These are phyloP conservation scores for Zymoseptoria tritici DNA, from an alignment of 2,329 filamentous ascomycete species.

Conservation along the genomic window DNA sequence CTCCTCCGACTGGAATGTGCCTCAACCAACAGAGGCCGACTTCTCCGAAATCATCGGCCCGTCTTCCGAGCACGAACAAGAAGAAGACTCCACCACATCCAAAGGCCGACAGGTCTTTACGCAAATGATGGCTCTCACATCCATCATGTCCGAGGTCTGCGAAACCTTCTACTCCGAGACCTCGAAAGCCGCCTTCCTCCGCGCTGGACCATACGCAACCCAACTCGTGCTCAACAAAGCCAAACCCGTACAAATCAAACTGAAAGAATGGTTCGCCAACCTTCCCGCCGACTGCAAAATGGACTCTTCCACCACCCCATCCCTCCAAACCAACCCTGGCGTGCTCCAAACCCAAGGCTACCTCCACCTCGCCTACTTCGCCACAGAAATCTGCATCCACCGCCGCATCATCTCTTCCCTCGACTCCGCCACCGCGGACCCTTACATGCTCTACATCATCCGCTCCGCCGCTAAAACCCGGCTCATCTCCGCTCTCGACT, in stretches of 20 bases:
- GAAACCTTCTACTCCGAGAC: constrained; percentile 76
- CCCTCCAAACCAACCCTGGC: constrained; percentile 17
- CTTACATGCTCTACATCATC: constrained; percentile 85
- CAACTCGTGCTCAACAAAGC: constrained; percentile 66
- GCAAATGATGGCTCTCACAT: constrained; percentile 67
- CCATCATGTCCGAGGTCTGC: constrained; percentile 70
- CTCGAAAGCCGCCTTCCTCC: constrained; percentile 61
- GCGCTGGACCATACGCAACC: constrained; percentile 62
- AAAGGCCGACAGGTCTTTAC: constrained; percentile 63
- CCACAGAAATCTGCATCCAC: constrained; percentile 88
- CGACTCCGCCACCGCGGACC: constrained; percentile 46
- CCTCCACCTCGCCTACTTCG: constrained; percentile 86
- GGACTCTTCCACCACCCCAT: constrained; percentile 40
- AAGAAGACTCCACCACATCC: constrained; percentile 55
- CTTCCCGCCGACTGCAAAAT: constrained; percentile 59
- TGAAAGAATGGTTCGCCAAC: constrained; percentile 73
- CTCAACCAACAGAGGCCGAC: constrained; percentile 55
- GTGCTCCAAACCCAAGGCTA: constrained; percentile 49
- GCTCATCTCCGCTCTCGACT: constrained; percentile 93
- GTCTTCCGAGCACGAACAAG: constrained; percentile 37
- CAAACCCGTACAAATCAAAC: constrained; percentile 73
- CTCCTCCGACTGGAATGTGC: constrained; percentile 68
- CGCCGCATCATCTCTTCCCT: constrained; percentile 78
- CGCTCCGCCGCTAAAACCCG: constrained; percentile 89
- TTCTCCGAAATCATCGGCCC: constrained; percentile 59